Percentiles rank a stretch among this genome's conserved stretches.
phyloP scores from a whole-genome alignment of 2,329 filamentous ascomycete species.

The Ceratocystis destructans region DNA sequence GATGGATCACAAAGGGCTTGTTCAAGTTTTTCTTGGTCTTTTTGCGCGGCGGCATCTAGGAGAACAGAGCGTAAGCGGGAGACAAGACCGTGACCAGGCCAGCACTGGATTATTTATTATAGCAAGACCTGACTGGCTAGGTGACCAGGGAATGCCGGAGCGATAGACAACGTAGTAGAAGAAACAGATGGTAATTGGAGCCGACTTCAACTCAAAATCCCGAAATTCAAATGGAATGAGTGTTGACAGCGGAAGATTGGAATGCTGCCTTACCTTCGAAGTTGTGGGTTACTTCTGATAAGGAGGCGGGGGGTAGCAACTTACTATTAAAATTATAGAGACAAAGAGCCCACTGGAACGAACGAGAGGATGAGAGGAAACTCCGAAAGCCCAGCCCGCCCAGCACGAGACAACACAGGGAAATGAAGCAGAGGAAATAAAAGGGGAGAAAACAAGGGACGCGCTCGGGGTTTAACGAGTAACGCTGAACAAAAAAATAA shows the following conservation, averaged over 20 bases:
- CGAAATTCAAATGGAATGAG: neutral
- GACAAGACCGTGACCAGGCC: neutral
- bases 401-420: slow-evolving; percentile 7
- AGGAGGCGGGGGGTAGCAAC: neutral
- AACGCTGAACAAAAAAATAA: neutral
- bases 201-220: neutral
- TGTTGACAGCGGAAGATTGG: slow-evolving; percentile 4
- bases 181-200: neutral
- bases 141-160: neutral
- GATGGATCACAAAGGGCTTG: slow-evolving; percentile 17
- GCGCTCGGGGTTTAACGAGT: neutral
- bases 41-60: slow-evolving; percentile 18
- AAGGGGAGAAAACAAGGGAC: slow-evolving; percentile 8
- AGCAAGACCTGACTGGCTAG: neutral
- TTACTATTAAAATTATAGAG: slow-evolving; percentile 1
- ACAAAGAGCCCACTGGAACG: slow-evolving; percentile 3
- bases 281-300: neutral
- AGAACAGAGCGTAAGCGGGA: slow-evolving; percentile 3
- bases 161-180: neutral
- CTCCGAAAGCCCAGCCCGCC: neutral
- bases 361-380: slow-evolving; percentile 3
- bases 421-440: slow-evolving; percentile 8
- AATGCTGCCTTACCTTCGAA: neutral
- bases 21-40: slow-evolving; percentile 13
- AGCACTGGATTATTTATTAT: neutral